These are phyloP conservation scores for Mycena galericulata DNA, from an alignment of 768 basidiomycete genomes.

Conservation along the genomic window DNA sequence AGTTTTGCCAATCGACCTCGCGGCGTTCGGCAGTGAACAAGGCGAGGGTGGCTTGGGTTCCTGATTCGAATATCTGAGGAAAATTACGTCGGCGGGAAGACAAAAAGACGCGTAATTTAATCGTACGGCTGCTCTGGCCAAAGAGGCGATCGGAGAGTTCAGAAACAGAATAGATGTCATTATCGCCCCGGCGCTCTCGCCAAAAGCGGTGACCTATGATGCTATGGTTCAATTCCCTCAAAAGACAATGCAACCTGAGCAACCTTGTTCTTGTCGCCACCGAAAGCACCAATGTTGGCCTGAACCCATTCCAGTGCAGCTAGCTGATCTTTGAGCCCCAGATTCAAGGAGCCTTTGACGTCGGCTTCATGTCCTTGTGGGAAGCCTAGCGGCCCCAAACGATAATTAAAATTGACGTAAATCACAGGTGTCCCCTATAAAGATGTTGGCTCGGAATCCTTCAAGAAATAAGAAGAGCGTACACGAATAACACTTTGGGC, in stretches of 20 bases:
- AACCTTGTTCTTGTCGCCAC: constrained; percentile 67
- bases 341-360: constrained; percentile 48
- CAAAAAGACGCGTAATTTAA: neutral
- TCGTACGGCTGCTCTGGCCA: constrained; percentile 49
- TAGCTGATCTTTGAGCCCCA: constrained; percentile 55
- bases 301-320: constrained; percentile 63
- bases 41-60: constrained; percentile 46
- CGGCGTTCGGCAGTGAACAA: constrained; percentile 44
- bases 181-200: constrained; percentile 63
- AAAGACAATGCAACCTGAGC: too few relatives aligned
- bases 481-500: constrained; percentile 41
- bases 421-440: constrained; percentile 54
- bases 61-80: constrained; percentile 58
- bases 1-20: constrained; percentile 46
- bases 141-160: constrained; percentile 41
- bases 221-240: neutral
- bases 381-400: constrained; percentile 62
- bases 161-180: constrained; percentile 52
- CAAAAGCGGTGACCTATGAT: constrained; percentile 57
- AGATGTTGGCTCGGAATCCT: neutral
- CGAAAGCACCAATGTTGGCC: constrained; percentile 64
- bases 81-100: neutral
- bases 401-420: constrained; percentile 66
- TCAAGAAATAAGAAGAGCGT: neutral
- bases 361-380: constrained; percentile 54